These are phyloP conservation scores for Nannizziopsis barbatae DNA, from an alignment of 2,329 filamentous ascomycete genomes.

Conservation along the genomic window DNA sequence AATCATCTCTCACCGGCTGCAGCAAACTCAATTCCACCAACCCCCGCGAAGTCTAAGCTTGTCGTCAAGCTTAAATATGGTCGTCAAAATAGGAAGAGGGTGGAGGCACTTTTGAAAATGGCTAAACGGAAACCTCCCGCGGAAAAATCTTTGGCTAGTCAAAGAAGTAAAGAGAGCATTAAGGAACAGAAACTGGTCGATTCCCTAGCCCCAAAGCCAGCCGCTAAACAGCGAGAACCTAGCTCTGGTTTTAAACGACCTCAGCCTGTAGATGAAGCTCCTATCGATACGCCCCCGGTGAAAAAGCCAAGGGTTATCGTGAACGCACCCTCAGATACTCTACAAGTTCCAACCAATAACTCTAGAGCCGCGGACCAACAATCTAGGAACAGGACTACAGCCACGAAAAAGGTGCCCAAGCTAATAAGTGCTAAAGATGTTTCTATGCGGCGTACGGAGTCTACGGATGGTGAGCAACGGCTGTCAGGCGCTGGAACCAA, in stretches of 20 bases:
- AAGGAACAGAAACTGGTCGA: slow-evolving; percentile 14
- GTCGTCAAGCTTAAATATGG: slow-evolving; percentile 44
- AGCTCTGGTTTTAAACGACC: slow-evolving; percentile 20
- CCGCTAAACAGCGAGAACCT: slow-evolving; percentile 16
- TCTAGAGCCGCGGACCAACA: slow-evolving; percentile 22
- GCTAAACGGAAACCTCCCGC: slow-evolving; percentile 27
- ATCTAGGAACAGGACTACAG: slow-evolving; percentile 26
- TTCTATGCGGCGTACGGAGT: slow-evolving; percentile 32
- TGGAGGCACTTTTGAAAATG: slow-evolving; percentile 38
- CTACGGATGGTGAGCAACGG: slow-evolving; percentile 30
- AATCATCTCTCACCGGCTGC: background rate
- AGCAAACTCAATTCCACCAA: background rate
- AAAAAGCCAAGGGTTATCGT: slow-evolving; percentile 30
- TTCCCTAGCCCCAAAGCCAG: slow-evolving; percentile 13
- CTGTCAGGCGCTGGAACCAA: slow-evolving; percentile 27
- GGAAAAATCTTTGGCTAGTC: slow-evolving; percentile 21
- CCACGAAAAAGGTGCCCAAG: slow-evolving; percentile 36
- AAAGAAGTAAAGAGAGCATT: slow-evolving; percentile 17
- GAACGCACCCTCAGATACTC: slow-evolving; percentile 26
- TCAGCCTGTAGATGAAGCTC: slow-evolving; percentile 20
- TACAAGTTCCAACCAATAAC: slow-evolving; percentile 27
- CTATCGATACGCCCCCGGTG: slow-evolving; percentile 19
- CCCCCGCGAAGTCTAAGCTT: slow-evolving; percentile 21
- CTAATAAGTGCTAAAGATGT: slow-evolving; percentile 7
- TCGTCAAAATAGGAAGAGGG: slow-evolving; percentile 38